Base-by-base conservation (phyloP, 129 eudicot species). In the Artemisia annua region DNA sequence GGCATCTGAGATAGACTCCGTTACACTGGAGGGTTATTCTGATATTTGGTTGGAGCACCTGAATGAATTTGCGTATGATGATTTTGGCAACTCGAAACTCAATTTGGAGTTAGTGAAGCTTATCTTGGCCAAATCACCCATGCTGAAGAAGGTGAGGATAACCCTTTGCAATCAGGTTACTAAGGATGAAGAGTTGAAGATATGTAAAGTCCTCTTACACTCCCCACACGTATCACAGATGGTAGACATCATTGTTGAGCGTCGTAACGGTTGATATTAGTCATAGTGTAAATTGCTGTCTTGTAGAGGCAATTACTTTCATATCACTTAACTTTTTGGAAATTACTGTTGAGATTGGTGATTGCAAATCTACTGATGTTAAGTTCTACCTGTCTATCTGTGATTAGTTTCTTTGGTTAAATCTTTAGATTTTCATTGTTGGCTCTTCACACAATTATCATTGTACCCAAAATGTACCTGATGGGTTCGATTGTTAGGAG, bases 101-200 rank as follows among this genome's bases (percentile, higher is more conserved):
- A 65, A 18, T 2, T 28, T 55, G 53, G 75, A 56, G 54, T 71
- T 71, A 39, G 63, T 70, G 50, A 70, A 54, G 74, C 64, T 70
- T 48, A 12, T 69, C 22, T 32, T 69, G 62, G 73, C 20, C 9
- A 69, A 52, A 43, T 50, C 73, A 69, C 74, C 74, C 1, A 16
- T 26, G 19, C 17, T 70, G 28, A 43, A 70, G 64, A 69, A 71
- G 60, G 51, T 57, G 43, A 8, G 24, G 6, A n/a, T 71, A 30
- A 3, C 11, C 8, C 43, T 61, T 61, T 1, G 14, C 19, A 5
- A 49, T 3, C 1, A 55, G 11, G 24, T 22, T 19, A 7, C n/a
- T 53, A 59, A 39, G 24, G 66, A 71, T n/a, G 63, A 56, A 5
- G 55, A 48, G 51, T 18, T 35, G 14, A 7, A 55, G 75, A 55